A percentile compares a stretch with the other conserved stretches of the same genome.
Conservation (phyloP, 805 yeast species). For the Kluyveromyces wickerhamii region DNA sequence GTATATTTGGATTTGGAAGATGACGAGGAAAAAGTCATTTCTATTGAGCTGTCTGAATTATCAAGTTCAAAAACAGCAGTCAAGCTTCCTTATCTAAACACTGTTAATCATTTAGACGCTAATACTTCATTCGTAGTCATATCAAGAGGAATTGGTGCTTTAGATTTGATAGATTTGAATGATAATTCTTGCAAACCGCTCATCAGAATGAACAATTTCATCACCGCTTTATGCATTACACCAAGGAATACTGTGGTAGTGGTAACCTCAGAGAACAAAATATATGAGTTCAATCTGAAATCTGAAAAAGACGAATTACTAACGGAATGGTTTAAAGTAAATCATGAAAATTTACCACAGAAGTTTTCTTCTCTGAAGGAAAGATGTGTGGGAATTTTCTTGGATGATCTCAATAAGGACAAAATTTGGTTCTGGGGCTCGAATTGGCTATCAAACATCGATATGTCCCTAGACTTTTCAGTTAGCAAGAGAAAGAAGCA, state of each 20-base stretch:
- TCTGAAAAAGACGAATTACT: constrained; percentile 28
- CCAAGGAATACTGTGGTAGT: constrained; percentile 45
- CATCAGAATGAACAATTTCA: constrained; percentile 50
- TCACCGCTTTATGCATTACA: constrained; percentile 57
- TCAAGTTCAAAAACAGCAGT: constrained; percentile 25
- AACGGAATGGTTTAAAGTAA: constrained; percentile 74
- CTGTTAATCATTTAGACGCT: constrained; percentile 45
- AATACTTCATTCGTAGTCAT: constrained; percentile 47
- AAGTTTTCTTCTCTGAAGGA: constrained; percentile 51
- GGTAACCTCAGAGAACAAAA: constrained; percentile 63
- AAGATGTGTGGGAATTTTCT: constrained; percentile 66
- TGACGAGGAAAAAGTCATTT: constrained; percentile 31
- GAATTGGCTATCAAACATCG: constrained; percentile 71
- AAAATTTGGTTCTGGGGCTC: constrained; percentile 84
- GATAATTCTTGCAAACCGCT: constrained; percentile 33
- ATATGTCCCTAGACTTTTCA: constrained; percentile 52
- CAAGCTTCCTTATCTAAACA: constrained; percentile 39
- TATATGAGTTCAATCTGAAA: constrained; percentile 53
- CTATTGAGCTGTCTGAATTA: constrained; percentile 35
- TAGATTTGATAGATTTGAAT: constrained; percentile 40
- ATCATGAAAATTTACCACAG: constrained; percentile 66
- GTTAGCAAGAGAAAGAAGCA: constrained; percentile 28
- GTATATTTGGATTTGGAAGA: constrained; percentile 37
- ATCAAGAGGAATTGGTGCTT: constrained; percentile 56
- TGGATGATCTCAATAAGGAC: constrained; percentile 33